Evolutionary conservation across 2,329 filamentous ascomycete species (phyloP), one percentile per base, ranked within the genome.

Genomic region (Stagonosporopsis chrysanthemi): DNA sequence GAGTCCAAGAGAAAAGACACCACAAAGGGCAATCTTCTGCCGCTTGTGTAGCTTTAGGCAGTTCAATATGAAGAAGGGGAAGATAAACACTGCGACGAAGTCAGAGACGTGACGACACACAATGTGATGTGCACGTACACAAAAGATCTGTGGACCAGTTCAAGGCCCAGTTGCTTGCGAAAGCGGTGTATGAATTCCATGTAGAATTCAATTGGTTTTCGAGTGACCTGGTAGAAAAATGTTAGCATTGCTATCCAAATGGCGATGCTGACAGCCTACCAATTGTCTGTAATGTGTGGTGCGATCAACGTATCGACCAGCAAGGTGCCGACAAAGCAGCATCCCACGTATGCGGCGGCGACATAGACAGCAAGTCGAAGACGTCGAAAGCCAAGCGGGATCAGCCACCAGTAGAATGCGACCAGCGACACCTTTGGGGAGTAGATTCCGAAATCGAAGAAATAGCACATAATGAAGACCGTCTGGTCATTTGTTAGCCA

Each of bases 401-500:
- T 63, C 33, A 69, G 42, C 66, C 66, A 69, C 65, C 64, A 66
- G 47, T 64, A 69, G 44, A 69, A 69, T 1, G 66, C 56, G 5
- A 66, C 52, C 3, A 69, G 44, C 3, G 66, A 64, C 2, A 46
- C 58, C 38, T 68, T 69, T 17, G 65, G 66, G 5, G 68, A 63
- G 35, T 64, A 69, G 23, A 69, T 38, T 9, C 64, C 64, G 6
- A 65, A 50, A n/a, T 69, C 62, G 47, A 69, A 68, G 29, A 68
- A 60, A 41, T 60, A 69, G 17, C 50, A 52, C 19, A 66, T 58
- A 19, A 60, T 41, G 36, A 62, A 69, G 4, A 69, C 66, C 6
- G 61, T 62, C 65, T 68, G 36, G 24, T 29, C 3, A 24, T 9
- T n/a, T 12, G 26, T 56, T 4, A 52, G 55, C 17, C 5, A 22